Conservation (phyloP, 2,329 filamentous ascomycete species). For the Nakataea oryzae region DNA sequence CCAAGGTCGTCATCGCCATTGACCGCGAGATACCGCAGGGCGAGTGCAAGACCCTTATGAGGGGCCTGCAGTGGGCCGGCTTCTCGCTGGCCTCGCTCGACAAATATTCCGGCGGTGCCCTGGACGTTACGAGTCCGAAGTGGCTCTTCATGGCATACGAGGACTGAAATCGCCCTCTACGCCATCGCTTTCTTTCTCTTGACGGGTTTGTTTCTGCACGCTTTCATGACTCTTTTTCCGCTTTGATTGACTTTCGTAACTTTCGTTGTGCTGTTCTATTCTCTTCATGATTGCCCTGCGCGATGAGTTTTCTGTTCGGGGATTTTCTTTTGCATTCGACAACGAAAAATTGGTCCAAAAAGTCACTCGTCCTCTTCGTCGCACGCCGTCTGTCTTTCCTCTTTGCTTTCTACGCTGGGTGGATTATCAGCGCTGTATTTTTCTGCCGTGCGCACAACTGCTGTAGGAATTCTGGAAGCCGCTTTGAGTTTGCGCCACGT, state of each 20-base stretch:
- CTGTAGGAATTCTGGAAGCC: neutral
- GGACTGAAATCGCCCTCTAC: conserved; percentile 40
- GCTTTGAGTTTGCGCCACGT: neutral
- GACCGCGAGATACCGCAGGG: conserved; percentile 57
- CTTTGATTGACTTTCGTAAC: conserved; percentile 1
- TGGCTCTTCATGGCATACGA: conserved; percentile 92
- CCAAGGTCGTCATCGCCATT: conserved; percentile 69
- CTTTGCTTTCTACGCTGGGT: neutral
- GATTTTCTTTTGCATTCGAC: neutral
- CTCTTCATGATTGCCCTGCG: too few species aligned
- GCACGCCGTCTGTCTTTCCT: neutral
- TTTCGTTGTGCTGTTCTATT: neutral
- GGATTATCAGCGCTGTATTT: neutral
- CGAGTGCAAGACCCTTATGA: conserved; percentile 58
- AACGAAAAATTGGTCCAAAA: neutral
- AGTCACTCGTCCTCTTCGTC: neutral
- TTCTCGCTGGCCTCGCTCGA: conserved; percentile 77
- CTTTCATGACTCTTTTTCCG: neutral
- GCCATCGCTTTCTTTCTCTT: neutral
- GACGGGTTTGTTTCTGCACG: neutral
- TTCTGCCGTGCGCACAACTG: neutral
- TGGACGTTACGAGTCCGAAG: conserved; percentile 57
- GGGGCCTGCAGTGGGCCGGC: conserved; percentile 86
- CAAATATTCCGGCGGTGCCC: conserved; percentile 52
- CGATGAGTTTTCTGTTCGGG: neutral